Percentiles rank a stretch among this genome's conserved stretches.
Evolutionary conservation across 2,329 filamentous ascomycete genomes (phyloP).

Genomic region (Cercospora citrullina): DNA sequence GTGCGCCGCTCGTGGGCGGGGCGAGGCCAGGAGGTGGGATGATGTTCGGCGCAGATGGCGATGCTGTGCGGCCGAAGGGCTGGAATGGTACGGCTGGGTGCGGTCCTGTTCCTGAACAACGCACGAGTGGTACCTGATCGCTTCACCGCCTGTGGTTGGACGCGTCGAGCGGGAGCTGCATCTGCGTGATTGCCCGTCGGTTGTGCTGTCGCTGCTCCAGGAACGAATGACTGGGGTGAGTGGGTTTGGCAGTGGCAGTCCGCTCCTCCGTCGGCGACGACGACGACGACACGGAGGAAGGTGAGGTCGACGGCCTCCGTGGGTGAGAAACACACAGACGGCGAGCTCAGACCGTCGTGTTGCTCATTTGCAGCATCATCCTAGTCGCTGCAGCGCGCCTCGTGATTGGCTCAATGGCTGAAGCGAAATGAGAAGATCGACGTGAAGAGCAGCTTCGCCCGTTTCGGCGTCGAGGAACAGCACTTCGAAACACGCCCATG

Average conservation of each 20-base stretch:
- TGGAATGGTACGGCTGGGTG: slow-evolving; percentile 2
- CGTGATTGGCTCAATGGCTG: slow-evolving; percentile 4
- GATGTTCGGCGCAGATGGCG: background rate
- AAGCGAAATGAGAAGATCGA: background rate
- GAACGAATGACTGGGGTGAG: slow-evolving; percentile 16
- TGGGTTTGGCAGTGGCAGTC: background rate
- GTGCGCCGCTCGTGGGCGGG: background rate
- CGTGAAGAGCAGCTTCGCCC: background rate
- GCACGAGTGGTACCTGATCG: slow-evolving; percentile 1
- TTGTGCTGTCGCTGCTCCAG: background rate
- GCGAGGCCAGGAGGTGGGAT: background rate
- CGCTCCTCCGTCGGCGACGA: background rate
- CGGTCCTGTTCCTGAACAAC: slow-evolving; percentile 1
- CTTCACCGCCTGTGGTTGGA: slow-evolving; percentile 19
- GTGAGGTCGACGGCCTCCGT: slow-evolving; percentile 2
- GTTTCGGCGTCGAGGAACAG: background rate
- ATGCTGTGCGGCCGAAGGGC: background rate
- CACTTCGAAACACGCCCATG: background rate
- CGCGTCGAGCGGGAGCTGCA: slow-evolving; percentile 15
- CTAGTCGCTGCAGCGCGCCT: background rate
- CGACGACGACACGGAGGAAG: slow-evolving; percentile 1
- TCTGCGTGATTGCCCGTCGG: slow-evolving; percentile 1
- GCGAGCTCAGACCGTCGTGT: background rate
- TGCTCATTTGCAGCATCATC: slow-evolving; percentile 10
- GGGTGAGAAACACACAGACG: background rate